Evolutionary conservation across 192 early-diverging fungal species (phyloP).

Genomic region (Rhizoclosmatium globosum): DNA sequence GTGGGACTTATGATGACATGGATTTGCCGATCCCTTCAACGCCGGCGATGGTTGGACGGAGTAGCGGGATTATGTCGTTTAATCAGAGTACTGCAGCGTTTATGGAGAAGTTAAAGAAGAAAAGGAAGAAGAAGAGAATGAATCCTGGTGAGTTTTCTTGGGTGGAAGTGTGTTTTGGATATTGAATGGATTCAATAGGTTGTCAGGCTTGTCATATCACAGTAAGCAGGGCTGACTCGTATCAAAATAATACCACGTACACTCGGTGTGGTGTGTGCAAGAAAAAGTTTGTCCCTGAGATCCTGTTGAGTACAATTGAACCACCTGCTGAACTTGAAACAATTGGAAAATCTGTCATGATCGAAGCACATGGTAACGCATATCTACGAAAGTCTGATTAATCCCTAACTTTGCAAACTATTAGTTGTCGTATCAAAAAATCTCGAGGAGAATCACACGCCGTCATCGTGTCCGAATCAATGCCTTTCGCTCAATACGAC

Average conservation of each 20-base stretch:
- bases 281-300: slow-evolving; percentile 78
- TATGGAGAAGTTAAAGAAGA: slow-evolving; percentile 16
- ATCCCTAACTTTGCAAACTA: slow-evolving; percentile 5
- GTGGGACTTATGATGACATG: not conserved
- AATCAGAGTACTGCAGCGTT: slow-evolving; percentile 23
- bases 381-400: not conserved
- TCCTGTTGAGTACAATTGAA: slow-evolving; percentile 77
- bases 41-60: not conserved
- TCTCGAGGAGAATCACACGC: slow-evolving; percentile 72
- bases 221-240: slow-evolving; percentile 68
- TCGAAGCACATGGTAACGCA: slow-evolving; percentile 75
- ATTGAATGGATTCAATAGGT: slow-evolving; percentile 24
- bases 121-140: slow-evolving; percentile 26
- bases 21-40: not conserved
- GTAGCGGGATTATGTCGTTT: not conserved
- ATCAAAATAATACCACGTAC: slow-evolving; percentile 67
- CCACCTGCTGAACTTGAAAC: slow-evolving; percentile 76
- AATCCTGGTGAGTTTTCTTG: slow-evolving; percentile 23
- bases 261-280: slow-evolving; percentile 74
- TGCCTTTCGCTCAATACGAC: slow-evolving; percentile 87
- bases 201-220: slow-evolving; percentile 74
- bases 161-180: not conserved
- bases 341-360: slow-evolving; percentile 68
- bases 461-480: slow-evolving; percentile 73
- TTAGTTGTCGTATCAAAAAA: slow-evolving; percentile 61